Evolutionary conservation across 225 moss, liverwort and hornwort species (phyloP).

Genomic region (Pseudisothecium myosuroides): DNA sequence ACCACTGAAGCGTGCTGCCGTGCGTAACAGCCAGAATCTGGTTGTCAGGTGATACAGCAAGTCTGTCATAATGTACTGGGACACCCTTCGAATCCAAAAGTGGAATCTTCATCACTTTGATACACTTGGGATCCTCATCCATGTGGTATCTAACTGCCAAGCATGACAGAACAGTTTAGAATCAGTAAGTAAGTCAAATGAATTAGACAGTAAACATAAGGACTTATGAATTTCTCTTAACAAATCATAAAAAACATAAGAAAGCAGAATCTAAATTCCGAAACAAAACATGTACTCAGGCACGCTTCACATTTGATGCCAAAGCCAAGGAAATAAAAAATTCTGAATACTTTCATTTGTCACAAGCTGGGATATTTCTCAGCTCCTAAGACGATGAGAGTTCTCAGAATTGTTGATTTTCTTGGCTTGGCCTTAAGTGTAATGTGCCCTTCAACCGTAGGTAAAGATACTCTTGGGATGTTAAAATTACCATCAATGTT

Average conservation of each 20-base stretch:
- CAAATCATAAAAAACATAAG: not conserved
- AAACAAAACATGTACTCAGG: not conserved
- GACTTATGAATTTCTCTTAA: not conserved
- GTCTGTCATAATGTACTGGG: slow-evolving; percentile 56
- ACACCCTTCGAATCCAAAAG: slow-evolving; percentile 48
- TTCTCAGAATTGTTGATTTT: not conserved
- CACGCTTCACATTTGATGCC: not conserved
- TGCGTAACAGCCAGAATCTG: slow-evolving; percentile 69
- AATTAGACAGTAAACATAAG: not conserved
- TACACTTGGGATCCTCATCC: slow-evolving; percentile 98
- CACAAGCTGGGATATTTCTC: not conserved
- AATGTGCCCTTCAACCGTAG: not conserved
- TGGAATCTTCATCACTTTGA: slow-evolving; percentile 78
- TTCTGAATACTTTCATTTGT: not conserved
- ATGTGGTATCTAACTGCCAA: slow-evolving; percentile 81
- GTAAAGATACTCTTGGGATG: not conserved
- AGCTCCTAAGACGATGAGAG: not conserved
- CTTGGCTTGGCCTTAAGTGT: not conserved
- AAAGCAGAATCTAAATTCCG: not conserved
- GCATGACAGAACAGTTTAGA: not conserved
- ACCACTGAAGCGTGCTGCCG: slow-evolving; percentile 74
- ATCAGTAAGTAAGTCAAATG: not conserved
- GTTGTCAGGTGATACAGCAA: slow-evolving; percentile 81
- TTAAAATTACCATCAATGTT: slow-evolving; percentile 68
- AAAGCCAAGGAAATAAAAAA: not conserved